phyloP scores from a whole-genome alignment of 495 filamentous ascomycete species.

The Lasiosphaeria miniovina region DNA sequence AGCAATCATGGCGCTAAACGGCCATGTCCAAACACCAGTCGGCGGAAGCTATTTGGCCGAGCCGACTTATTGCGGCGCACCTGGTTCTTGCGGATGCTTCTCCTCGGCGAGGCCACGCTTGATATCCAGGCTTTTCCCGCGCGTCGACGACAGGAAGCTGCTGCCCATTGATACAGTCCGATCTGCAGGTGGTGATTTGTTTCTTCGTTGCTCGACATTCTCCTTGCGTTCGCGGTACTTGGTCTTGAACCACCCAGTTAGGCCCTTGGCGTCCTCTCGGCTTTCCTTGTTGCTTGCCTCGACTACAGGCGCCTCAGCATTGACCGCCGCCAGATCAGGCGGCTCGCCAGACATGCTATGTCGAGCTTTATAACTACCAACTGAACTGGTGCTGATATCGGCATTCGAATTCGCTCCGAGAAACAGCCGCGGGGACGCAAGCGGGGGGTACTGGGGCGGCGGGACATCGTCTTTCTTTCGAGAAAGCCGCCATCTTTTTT shows the following conservation, averaged over 20 bases:
- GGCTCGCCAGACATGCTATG: constrained; percentile 58
- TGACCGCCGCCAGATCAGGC: constrained; percentile 37
- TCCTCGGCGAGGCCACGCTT: constrained; percentile 32
- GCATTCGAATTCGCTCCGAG: constrained; percentile 61
- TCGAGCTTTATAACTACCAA: constrained; percentile 57
- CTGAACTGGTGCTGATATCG: constrained; percentile 64
- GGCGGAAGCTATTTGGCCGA: too few species aligned
- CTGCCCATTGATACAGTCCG: constrained; percentile 21
- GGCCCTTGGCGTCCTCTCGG: constrained; percentile 61
- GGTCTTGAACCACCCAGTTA: constrained; percentile 78
- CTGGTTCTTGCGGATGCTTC: constrained; percentile 18
- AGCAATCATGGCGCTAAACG: too few species aligned
- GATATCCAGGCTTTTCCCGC: constrained; percentile 45
- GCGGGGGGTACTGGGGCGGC: constrained; percentile 28
- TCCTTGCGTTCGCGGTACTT: constrained; percentile 79
- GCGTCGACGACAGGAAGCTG: constrained; percentile 23
- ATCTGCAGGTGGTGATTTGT: constrained; percentile 46
- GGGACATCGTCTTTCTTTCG: constrained; percentile 52
- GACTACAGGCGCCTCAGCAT: constrained; percentile 37
- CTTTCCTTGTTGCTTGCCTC: constrained; percentile 46
- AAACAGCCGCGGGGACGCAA: constrained; percentile 47
- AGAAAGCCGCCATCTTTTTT: constrained; percentile 74
- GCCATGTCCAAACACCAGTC: too few species aligned
- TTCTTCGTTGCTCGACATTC: constrained; percentile 55
- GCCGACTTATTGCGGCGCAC: too few species aligned